Base-by-base conservation (phyloP, 805 yeast species). In the Tetrapisispora phaffii region DNA sequence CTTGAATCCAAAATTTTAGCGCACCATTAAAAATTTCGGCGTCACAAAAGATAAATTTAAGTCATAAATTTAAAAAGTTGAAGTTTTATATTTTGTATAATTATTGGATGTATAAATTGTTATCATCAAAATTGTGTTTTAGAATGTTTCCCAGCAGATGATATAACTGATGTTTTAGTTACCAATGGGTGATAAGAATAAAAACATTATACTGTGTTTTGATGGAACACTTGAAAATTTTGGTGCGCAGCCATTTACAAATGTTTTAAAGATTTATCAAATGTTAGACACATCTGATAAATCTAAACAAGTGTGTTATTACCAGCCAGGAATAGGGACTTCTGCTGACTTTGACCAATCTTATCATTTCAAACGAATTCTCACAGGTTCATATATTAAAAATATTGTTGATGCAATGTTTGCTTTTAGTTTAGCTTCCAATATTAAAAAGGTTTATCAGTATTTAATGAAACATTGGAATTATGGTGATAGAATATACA, bases 271-370 rank as follows among this genome's bases (percentile, higher is more conserved):
- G 51, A 47, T 79, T 13, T 80, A 71, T 56, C 65, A 73, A 35
- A 62, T 79, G 61, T 54, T 79, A 29, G 77, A 74, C 13, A 75
- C 73, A 46, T 69, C 68, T 37, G 59, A 63, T 21, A 55, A 65
- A 2, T 41, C 45, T 4, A 42, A 50, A 7, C 83, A 79, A 51
- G 49, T 75, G 33, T 79, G 83, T 53, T 79, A 79, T 53, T 80
- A 80, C 53, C 85, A 80, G 53, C 82, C 85, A 1, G 86, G 86
- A 0, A 72, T 81, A 22, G 86, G 87, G 0, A 72, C 75, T 10
- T 62, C 69, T 3, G 72, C 77, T 49, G 60, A 66, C 16, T 67
- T 72, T 10, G 74, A 73, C 36, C 44, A 56, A 1, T 57, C 56
- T 12, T 50, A 50, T 24, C 52, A 54, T 38, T 17, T 45, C 20